Evolutionary conservation across 2,329 filamentous ascomycete species (phyloP).

Genomic region (Fusarium multiceps): DNA sequence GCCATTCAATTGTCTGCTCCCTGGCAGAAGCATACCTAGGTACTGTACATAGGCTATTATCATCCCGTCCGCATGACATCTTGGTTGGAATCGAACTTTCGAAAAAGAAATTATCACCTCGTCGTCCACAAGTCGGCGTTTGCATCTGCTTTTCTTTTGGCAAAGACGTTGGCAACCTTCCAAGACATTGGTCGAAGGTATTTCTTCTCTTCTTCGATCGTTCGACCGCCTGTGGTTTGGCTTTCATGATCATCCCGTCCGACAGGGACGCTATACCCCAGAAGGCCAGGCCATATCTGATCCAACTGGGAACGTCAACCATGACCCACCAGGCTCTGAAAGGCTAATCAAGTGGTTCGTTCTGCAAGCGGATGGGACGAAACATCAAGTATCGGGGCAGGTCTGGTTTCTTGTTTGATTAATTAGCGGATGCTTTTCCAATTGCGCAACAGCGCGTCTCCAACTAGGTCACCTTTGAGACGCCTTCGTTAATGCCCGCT

Average conservation of each 20-base stretch:
- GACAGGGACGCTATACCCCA: conserved; percentile 40
- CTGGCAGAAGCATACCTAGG: not conserved
- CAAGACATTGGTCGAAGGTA: not conserved
- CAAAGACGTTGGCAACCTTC: not conserved
- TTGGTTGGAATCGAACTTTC: not conserved
- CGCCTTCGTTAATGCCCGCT: conserved; percentile 33
- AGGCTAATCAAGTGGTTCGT: conserved; percentile 38
- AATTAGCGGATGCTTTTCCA: conserved; percentile 30
- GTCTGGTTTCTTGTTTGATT: conserved; percentile 9
- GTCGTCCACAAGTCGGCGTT: not conserved
- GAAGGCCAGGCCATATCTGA: conserved; percentile 29
- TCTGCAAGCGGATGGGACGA: conserved; percentile 38
- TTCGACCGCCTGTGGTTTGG: conserved; percentile 6
- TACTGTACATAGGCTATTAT: not conserved
- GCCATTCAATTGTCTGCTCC: not conserved
- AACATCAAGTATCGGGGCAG: not conserved
- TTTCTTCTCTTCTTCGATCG: conserved; percentile 1
- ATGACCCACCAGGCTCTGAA: conserved; percentile 36
- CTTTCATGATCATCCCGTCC: conserved; percentile 27
- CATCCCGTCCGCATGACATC: not conserved
- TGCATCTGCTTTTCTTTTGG: not conserved
- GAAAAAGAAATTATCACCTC: conserved; percentile 4
- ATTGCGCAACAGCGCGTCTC: conserved; percentile 19
- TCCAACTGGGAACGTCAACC: conserved; percentile 25
- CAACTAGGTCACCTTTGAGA: conserved; percentile 28